Conservation (phyloP, 1,284 basidiomycete genomes). For the Ganoderma lucidum region DNA sequence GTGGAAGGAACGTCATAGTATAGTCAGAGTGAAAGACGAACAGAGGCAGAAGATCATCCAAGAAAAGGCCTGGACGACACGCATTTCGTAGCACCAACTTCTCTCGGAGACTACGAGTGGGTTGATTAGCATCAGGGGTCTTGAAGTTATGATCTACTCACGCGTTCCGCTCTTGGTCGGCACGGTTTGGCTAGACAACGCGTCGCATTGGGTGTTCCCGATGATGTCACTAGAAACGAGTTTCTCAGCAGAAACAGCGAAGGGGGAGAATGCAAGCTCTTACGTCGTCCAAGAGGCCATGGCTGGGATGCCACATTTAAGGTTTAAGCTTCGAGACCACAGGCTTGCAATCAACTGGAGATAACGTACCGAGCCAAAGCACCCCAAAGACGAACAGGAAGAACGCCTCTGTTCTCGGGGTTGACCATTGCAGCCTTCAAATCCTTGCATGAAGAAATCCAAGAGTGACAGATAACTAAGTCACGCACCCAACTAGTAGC, state of each 20-base stretch:
- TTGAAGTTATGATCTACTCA: slow-evolving; percentile 43
- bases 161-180: slow-evolving; percentile 64
- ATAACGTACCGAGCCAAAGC: slow-evolving; percentile 70
- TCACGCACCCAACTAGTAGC: slow-evolving; percentile 45
- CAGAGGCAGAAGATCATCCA: slow-evolving; percentile 75
- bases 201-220: slow-evolving; percentile 69
- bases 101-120: slow-evolving; percentile 57
- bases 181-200: slow-evolving; percentile 52
- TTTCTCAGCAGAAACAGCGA: slow-evolving; percentile 11
- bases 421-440: slow-evolving; percentile 70
- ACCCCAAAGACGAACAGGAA: slow-evolving; percentile 62
- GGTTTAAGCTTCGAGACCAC: not conserved
- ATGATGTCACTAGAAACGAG: slow-evolving; percentile 67
- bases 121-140: slow-evolving; percentile 5
- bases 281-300: slow-evolving; percentile 80
- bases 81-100: slow-evolving; percentile 79
- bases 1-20: not conserved
- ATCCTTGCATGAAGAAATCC: not conserved
- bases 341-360: not conserved
- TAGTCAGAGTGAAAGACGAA: slow-evolving; percentile 43
- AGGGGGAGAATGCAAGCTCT: slow-evolving; percentile 37
- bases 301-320: slow-evolving; percentile 48
- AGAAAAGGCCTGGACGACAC: slow-evolving; percentile 78
- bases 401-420: slow-evolving; percentile 67
- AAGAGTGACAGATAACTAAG: not conserved